Base-by-base conservation (phyloP, 2,329 filamentous ascomycete species). In the Coniella lustricola region DNA sequence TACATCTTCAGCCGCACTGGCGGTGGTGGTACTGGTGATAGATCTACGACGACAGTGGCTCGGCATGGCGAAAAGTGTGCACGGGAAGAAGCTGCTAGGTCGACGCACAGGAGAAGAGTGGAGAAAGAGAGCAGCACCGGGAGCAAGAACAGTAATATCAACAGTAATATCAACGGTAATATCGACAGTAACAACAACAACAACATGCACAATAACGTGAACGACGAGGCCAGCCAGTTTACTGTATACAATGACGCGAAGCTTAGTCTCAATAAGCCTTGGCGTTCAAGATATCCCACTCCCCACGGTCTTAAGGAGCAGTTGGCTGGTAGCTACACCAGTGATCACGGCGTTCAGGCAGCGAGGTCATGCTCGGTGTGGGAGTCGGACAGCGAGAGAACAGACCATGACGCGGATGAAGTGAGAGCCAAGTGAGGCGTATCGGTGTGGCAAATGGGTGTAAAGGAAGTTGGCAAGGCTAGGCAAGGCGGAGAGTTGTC, bases 281-380 rank as follows among this genome's bases (percentile, higher is more conserved):
- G 51, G 51, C 45, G 51, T 13, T 53, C 37, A 17, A 45, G 51
- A 25, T 53, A 53, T 17, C 51, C 51, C n/a, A 53, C 51, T 7
- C 51, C 51, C 10, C 51, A 32, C 33, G 44, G 50, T 17, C 48
- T 53, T 20, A 53, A 50, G 37, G 48, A 41, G 40, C 48, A 31
- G 14, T 13, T 53, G 16, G 44, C 40, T 3, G 29, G 16, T 25
- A 44, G 34, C 13, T 21, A 20, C 14, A 37, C 38, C 18, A 41
- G 39, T 12, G 29, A 34, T 16, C 40, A 48, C 14, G 42, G 48
- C 21, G 29, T 35, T 10, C 34, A 50, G 31, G 51, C 25, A 29
- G 32, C 29, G 17, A 37, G 44, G 18, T 14, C 38, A 29, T 29
- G 25, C 20, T 47, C 40, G 12, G 34, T 50, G 37, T 50, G 48